Base-by-base conservation (phyloP, 495 filamentous ascomycete species). In the Tuber brumale region DNA sequence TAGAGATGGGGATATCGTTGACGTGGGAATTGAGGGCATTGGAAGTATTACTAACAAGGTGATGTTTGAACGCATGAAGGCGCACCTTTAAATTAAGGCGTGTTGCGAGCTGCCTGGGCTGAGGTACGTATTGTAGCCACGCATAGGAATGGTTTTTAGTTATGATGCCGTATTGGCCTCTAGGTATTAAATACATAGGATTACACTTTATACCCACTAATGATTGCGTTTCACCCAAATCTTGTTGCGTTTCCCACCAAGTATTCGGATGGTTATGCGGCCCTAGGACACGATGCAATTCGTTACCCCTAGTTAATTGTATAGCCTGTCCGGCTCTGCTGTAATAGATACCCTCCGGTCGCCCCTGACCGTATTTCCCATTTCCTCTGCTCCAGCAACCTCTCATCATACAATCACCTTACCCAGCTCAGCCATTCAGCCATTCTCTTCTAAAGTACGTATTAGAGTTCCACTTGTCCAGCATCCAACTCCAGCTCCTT, bases 1-100 rank as follows among this genome's bases (percentile, higher is more conserved):
- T 76, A 92, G 91, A 83, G 89, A 95, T 83, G 91, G 92, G 8
- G 93, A 96, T 84, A 79, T 89, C n/a, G 91, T 93, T 42, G 90
- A 94, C 76, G 91, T 95, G 66, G 87, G 85, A 39, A 85, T 95
- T 2, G 91, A 94, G 79, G 86, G 87, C 6, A 89, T 95, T 23
- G 93, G 93, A 23, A 89, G 86, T 4, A 91, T 90, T 81, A 85
- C 85, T 35, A 95, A 95, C 85, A 89, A 86, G 73, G 87, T 95
- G n/a, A 90, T 90, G 70, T 92, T 90, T 83, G 85, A 45, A n/a
- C 88, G 88, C 83, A 83, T 86, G 8, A 85, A 84, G 74, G 74
- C 90, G 2, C 92, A 89, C 83, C 76, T 82, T 66, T 82, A 82
- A 39, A 39, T 39, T 39, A 39, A 39, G 69, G 51, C 51, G 27